phyloP scores from a whole-genome alignment of 495 filamentous ascomycete species.

The Diplogelasinospora grovesii region DNA sequence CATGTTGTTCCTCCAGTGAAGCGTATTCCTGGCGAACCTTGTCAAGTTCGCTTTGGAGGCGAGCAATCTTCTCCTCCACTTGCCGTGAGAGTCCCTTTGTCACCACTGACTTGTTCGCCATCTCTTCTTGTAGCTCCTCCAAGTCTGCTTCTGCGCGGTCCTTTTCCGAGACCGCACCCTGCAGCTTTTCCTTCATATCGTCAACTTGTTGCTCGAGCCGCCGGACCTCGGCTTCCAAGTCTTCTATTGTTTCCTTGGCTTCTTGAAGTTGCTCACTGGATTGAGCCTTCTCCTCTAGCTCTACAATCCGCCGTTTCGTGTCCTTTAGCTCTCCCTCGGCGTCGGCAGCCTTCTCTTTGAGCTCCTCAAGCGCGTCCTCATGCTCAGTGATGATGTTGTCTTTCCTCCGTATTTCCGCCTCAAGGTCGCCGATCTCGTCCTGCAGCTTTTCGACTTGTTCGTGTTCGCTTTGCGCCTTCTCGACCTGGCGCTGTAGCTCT shows the following conservation, averaged over 20 bases:
- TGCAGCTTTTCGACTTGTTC: conserved; percentile 46
- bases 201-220: conserved; percentile 44
- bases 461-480: conserved; percentile 37
- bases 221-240: conserved; percentile 38
- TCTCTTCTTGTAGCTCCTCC: conserved; percentile 66
- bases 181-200: conserved; percentile 53
- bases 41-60: conserved; percentile 58
- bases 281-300: conserved; percentile 55
- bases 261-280: conserved; percentile 48
- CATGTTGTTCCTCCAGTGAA: conserved; percentile 37
- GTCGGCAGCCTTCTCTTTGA: conserved; percentile 45
- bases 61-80: conserved; percentile 61
- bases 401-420: conserved; percentile 50
- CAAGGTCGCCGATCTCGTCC: conserved; percentile 54
- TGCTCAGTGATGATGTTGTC: conserved; percentile 39
- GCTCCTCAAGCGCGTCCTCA: conserved; percentile 36
- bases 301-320: conserved; percentile 50
- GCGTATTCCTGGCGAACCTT: conserved; percentile 53
- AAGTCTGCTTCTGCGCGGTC: conserved; percentile 49
- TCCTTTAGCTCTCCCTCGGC: conserved; percentile 48
- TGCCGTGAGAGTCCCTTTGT: conserved; percentile 71
- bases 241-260: conserved; percentile 44
- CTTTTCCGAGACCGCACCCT: conserved; percentile 58
- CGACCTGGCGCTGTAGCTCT: conserved; percentile 42
- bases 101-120: conserved; percentile 70